Evolutionary conservation across 805 yeast genomes (phyloP).

Genomic region (Candida dajiaensis): DNA sequence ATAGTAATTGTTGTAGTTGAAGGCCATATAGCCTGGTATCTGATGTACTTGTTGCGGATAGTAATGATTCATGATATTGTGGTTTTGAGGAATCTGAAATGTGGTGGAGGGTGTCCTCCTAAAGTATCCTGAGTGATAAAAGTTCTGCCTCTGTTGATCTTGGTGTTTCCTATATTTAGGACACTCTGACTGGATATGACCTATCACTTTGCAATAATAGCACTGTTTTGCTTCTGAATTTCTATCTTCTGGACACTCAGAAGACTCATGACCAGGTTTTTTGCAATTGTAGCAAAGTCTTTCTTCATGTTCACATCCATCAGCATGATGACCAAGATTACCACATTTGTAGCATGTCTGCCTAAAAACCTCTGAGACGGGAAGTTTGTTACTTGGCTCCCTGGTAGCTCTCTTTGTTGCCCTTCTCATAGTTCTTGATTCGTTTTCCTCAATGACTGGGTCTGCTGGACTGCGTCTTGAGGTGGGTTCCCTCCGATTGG

Average conservation of each 20-base stretch:
- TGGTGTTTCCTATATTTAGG: constrained; percentile 7
- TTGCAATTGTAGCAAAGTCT: constrained; percentile 28
- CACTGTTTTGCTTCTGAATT: constrained; percentile 23
- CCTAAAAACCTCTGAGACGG: constrained; percentile 22
- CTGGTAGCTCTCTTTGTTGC: neutral
- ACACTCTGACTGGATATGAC: constrained; percentile 27
- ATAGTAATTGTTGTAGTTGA: neutral
- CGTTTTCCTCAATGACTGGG: neutral
- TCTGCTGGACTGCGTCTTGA: neutral
- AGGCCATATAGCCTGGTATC: neutral
- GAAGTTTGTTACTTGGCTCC: constrained; percentile 1
- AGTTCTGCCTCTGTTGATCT: neutral
- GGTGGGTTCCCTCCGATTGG: neutral
- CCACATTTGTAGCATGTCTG: constrained; percentile 28
- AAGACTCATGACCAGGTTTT: constrained; percentile 25
- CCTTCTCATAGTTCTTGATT: neutral
- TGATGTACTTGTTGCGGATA: neutral
- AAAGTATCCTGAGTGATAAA: neutral
- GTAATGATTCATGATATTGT: neutral
- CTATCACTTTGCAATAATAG: constrained; percentile 24
- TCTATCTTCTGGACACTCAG: constrained; percentile 21
- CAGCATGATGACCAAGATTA: constrained; percentile 27
- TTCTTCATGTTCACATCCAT: constrained; percentile 20
- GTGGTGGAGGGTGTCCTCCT: neutral
- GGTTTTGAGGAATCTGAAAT: neutral